phyloP scores from a whole-genome alignment of 805 yeast species.

The Suhomyces emberorum region DNA sequence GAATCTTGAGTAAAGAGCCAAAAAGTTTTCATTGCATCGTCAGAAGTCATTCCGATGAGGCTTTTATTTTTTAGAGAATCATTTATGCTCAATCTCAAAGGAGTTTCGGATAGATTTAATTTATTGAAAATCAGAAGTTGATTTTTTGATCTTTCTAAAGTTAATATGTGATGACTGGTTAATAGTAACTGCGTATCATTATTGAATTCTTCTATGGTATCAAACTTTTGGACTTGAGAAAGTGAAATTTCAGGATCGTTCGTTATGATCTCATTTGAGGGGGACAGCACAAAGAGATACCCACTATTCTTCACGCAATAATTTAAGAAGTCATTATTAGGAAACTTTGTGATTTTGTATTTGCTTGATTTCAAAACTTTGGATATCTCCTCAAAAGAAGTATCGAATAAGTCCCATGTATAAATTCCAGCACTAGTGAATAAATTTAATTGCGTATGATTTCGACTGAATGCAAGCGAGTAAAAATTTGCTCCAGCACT shows the following conservation, averaged over 20 bases:
- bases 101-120: conserved; percentile 15
- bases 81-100: conserved; percentile 7
- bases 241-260: conserved; percentile 30
- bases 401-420: conserved; percentile 36
- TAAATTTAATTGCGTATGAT: conserved; percentile 21
- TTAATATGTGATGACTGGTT: conserved; percentile 30
- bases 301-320: no score
- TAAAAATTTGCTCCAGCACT: conserved; percentile 8
- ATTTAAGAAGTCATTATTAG: conserved; percentile 7
- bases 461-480: conserved; percentile 19
- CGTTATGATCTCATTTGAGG: conserved; percentile 18
- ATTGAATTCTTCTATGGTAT: conserved; percentile 6
- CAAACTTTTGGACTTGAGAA: conserved; percentile 14
- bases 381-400: conserved; percentile 23
- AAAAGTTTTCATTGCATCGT: conserved; percentile 45
- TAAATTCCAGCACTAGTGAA: conserved; percentile 16
- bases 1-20: conserved; percentile 68
- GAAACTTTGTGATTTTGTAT: conserved; percentile 14
- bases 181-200: conserved; percentile 16
- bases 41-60: conserved; percentile 29
- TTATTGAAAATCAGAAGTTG: conserved; percentile 28
- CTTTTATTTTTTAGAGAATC: conserved; percentile 3
- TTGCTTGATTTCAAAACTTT: conserved; percentile 24
- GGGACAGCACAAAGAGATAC: conserved; percentile 13
- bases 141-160: conserved; percentile 14